A percentile compares a stretch with the other conserved stretches of the same genome.
phyloP scores from a whole-genome alignment of 1,284 basidiomycete genomes.

The Cutaneotrichosporon sp. region DNA sequence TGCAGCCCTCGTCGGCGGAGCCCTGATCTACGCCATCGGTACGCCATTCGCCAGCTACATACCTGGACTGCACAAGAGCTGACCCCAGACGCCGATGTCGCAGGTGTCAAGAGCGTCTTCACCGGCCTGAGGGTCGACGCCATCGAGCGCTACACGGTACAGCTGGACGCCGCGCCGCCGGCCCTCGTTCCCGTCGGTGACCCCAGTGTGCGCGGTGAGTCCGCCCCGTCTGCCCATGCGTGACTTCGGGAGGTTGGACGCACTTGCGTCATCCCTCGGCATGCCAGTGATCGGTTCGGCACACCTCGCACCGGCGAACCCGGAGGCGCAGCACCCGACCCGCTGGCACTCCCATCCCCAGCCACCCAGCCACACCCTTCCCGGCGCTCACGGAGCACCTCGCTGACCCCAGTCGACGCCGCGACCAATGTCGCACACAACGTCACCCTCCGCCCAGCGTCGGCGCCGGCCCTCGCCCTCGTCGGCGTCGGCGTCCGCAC shows the following conservation, averaged over 20 bases:
- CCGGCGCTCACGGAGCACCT: not conserved
- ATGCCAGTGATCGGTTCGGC: too few species aligned
- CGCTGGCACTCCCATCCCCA: too few species aligned
- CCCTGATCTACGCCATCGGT: conserved; percentile 12
- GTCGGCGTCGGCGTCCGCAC: conserved; percentile 59
- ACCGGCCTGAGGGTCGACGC: conserved; percentile 2
- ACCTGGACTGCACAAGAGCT: not conserved
- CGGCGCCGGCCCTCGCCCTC: conserved; percentile 45
- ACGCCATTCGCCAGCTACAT: not conserved
- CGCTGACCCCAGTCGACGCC: conserved; percentile 37
- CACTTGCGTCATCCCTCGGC: not conserved
- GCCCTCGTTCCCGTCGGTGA: not conserved
- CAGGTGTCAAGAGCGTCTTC: not conserved
- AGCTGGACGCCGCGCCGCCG: conserved; percentile 11
- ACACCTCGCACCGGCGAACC: too few species aligned
- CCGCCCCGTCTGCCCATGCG: too few species aligned
- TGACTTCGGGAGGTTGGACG: not conserved
- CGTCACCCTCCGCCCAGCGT: conserved; percentile 31
- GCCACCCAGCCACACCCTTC: too few species aligned
- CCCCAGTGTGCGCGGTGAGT: not conserved
- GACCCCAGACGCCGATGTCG: conserved; percentile 9
- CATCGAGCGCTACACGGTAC: conserved; percentile 1
- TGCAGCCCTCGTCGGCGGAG: conserved; percentile 7
- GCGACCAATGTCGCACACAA: conserved; percentile 52
- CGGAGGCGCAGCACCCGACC: too few species aligned